phyloP scores from a whole-genome alignment of 2,329 filamentous ascomycete species.

The Botryotinia convoluta region DNA sequence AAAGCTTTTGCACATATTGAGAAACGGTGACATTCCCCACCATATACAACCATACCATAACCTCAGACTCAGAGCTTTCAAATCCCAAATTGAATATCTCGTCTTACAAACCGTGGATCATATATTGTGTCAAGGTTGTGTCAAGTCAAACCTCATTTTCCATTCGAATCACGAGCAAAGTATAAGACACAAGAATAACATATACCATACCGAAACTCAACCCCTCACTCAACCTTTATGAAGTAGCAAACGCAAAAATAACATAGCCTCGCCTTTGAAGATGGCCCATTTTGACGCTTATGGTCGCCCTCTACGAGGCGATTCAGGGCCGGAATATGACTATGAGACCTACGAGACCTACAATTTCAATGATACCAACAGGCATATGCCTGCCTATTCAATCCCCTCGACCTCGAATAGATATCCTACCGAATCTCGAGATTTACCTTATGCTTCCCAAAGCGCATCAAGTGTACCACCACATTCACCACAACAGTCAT shows the following conservation, averaged over 20 bases:
- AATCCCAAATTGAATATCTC: background rate
- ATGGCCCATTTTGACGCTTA: conserved; percentile 34
- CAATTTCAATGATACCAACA: conserved; percentile 24
- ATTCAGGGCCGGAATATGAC: conserved; percentile 13
- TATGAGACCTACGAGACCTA: conserved; percentile 22
- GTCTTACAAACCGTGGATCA: background rate
- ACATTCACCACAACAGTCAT: conserved; percentile 23
- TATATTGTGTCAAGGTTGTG: background rate
- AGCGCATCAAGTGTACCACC: conserved; percentile 25
- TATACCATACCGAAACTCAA: background rate
- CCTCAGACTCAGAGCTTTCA: background rate
- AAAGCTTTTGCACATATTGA: background rate
- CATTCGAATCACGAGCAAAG: background rate
- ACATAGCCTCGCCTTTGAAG: conserved; percentile 29
- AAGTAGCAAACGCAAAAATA: conserved; percentile 24
- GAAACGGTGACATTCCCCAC: conserved; percentile 2
- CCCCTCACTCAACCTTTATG: conserved; percentile 21
- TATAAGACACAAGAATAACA: background rate
- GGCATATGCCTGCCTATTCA: conserved; percentile 26
- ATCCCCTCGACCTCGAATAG: conserved; percentile 20
- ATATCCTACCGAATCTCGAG: conserved; percentile 31
- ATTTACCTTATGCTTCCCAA: conserved; percentile 25
- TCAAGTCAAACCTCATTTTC: background rate
- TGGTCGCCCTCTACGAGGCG: conserved; percentile 27
- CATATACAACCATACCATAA: background rate